A percentile compares a stretch with the other conserved stretches of the same genome.
These are phyloP conservation scores for Iris pallida DNA, from an alignment of 116 monocot species.

Conservation along the genomic window DNA sequence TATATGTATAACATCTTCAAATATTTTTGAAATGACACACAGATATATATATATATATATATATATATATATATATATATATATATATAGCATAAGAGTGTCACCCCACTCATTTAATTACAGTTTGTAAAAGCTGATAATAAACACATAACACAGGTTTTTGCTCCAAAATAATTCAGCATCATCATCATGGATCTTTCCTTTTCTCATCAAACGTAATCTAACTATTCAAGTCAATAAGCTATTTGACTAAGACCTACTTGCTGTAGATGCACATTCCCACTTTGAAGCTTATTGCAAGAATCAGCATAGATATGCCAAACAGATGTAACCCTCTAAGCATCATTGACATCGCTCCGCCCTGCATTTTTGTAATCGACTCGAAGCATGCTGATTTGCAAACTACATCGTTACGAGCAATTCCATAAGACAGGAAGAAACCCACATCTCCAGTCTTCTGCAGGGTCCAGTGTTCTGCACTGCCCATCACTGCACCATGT, in stretches of 20 bases:
- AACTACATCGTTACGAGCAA: not conserved
- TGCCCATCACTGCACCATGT: slow-evolving; percentile 6
- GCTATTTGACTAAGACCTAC: not conserved
- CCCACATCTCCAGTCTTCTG: slow-evolving; percentile 19
- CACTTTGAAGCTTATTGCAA: slow-evolving; percentile 31
- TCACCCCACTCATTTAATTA: no score
- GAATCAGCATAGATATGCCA: slow-evolving; percentile 24
- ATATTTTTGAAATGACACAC: no score
- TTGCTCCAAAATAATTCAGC: no score
- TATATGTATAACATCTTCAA: no score
- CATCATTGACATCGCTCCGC: slow-evolving; percentile 10
- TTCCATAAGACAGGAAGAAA: slow-evolving; percentile 18
- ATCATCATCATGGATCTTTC: no score
- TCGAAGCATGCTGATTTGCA: slow-evolving; percentile 11
- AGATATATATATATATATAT: no score
- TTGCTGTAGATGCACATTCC: slow-evolving; percentile 15
- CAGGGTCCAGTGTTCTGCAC: slow-evolving; percentile 18
- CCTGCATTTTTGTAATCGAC: slow-evolving; percentile 6
- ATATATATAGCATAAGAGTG: no score
- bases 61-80: no score
- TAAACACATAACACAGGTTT: no score
- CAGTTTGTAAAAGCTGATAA: no score
- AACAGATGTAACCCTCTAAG: slow-evolving; percentile 19
- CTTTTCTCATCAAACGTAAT: no score
- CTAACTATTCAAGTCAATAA: no score